Conservation (phyloP, 805 yeast species). For the Kodamaea neixiangensis region DNA sequence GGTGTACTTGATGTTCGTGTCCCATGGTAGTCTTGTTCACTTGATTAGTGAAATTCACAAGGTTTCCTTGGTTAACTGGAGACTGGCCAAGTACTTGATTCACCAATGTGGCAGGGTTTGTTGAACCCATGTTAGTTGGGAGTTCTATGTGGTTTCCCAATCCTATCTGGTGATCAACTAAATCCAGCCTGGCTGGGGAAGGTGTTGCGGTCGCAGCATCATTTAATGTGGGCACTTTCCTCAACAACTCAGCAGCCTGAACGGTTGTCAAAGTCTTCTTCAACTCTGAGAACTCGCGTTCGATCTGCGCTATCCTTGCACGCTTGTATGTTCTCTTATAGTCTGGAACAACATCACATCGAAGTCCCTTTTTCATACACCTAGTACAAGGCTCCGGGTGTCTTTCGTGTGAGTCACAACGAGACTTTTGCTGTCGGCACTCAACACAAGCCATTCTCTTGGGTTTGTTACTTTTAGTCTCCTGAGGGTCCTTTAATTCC, state of each 20-base stretch:
- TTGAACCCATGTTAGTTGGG: background rate
- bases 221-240: constrained; percentile 24
- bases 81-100: background rate
- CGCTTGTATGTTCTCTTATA: constrained; percentile 90
- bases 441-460: constrained; percentile 89
- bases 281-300: constrained; percentile 72
- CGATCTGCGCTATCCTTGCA: constrained; percentile 81
- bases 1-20: background rate
- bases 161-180: background rate
- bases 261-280: constrained; percentile 50
- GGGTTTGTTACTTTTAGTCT: constrained; percentile 20
- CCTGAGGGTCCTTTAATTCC: constrained; percentile 13
- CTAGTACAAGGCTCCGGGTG: constrained; percentile 82
- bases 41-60: background rate
- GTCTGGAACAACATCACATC: constrained; percentile 74
- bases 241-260: constrained; percentile 33
- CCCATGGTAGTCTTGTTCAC: background rate
- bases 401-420: constrained; percentile 80
- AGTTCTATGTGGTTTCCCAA: background rate
- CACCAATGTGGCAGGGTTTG: background rate
- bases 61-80: background rate
- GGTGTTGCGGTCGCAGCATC: background rate
- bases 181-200: background rate
- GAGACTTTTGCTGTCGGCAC: constrained; percentile 92
- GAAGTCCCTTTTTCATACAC: constrained; percentile 68